Evolutionary conservation across 2,329 filamentous ascomycete species (phyloP).

Genomic region (Fusarium virguliforme): DNA sequence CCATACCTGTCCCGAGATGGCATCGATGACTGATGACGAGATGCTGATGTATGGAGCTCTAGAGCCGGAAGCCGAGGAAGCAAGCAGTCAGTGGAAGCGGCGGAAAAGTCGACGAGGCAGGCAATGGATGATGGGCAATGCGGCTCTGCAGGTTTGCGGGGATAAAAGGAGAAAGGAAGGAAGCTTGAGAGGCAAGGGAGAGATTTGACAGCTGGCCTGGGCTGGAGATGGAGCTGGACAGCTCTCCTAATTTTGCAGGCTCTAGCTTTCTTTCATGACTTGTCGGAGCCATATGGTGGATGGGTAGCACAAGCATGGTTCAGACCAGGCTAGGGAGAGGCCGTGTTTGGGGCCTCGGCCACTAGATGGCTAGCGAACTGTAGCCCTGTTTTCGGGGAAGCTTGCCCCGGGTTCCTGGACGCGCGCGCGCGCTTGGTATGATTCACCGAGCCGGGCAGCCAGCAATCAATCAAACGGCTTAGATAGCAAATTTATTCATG

Average conservation of each 20-base stretch:
- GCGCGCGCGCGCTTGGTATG: not conserved
- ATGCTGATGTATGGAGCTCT: slow-evolving; percentile 18
- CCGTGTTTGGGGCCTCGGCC: slow-evolving; percentile 39
- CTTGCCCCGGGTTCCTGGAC: slow-evolving; percentile 28
- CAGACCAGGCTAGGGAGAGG: slow-evolving; percentile 26
- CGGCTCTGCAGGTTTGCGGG: slow-evolving; percentile 36
- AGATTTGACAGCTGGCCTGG: not conserved
- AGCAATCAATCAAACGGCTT: slow-evolving; percentile 13
- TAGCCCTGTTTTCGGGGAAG: slow-evolving; percentile 32
- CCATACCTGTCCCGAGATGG: slow-evolving; percentile 35
- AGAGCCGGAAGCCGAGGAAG: not conserved
- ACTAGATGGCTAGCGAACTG: slow-evolving; percentile 39
- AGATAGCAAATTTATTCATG: slow-evolving; percentile 11
- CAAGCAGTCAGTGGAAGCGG: not conserved
- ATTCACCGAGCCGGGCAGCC: slow-evolving; percentile 21
- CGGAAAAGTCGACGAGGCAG: slow-evolving; percentile 19
- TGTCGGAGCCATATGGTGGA: too few relatives aligned
- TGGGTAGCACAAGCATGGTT: slow-evolving; percentile 28
- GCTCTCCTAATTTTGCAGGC: not conserved
- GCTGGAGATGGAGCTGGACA: too few relatives aligned
- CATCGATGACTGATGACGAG: slow-evolving; percentile 26
- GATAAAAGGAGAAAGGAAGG: slow-evolving; percentile 22
- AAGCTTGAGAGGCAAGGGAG: not conserved
- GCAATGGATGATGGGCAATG: slow-evolving; percentile 14
- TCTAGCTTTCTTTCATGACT: too few relatives aligned